These are phyloP conservation scores for Colletotrichum musae DNA, from an alignment of 2,329 filamentous ascomycete species.

Conservation along the genomic window DNA sequence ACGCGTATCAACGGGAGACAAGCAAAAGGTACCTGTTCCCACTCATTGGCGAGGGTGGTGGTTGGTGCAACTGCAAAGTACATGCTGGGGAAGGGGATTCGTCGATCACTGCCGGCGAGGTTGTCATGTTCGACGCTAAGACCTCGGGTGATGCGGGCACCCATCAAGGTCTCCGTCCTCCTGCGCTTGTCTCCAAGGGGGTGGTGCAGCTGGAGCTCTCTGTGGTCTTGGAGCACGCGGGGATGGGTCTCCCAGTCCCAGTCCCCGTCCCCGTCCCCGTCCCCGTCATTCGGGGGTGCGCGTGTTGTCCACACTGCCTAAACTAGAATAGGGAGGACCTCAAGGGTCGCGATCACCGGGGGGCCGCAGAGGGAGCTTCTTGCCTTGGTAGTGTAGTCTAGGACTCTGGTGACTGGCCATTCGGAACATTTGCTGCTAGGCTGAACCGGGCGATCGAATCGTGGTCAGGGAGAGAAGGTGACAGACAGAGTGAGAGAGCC, in stretches of 20 bases:
- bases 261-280: constrained; percentile 6
- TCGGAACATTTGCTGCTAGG: no score
- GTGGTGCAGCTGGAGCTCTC: constrained; percentile 14
- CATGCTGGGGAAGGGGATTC: constrained; percentile 6
- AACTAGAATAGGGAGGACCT: constrained; percentile 7
- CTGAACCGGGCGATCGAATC: no score
- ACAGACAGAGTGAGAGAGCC: background rate
- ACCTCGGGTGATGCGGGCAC: constrained; percentile 37
- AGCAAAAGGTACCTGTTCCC: background rate
- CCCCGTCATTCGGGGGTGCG: background rate
- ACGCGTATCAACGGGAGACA: no score
- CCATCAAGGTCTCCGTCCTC: constrained; percentile 4
- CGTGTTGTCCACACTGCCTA: background rate
- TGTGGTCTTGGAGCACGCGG: constrained; percentile 17
- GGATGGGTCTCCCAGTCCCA: constrained; percentile 9
- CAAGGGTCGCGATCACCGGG: constrained; percentile 9
- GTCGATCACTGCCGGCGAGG: constrained; percentile 36
- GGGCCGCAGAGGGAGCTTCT: constrained; percentile 13
- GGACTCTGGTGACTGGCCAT: no score
- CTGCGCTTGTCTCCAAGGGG: constrained; percentile 17
- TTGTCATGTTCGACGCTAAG: constrained; percentile 35
- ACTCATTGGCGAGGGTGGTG: constrained; percentile 8
- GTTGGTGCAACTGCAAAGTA: constrained; percentile 3
- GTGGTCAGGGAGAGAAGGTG: no score
- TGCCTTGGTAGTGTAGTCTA: no score